Evolutionary conservation across 345 rosid genomes (phyloP).

Genomic region (Gossypium arboreum): DNA sequence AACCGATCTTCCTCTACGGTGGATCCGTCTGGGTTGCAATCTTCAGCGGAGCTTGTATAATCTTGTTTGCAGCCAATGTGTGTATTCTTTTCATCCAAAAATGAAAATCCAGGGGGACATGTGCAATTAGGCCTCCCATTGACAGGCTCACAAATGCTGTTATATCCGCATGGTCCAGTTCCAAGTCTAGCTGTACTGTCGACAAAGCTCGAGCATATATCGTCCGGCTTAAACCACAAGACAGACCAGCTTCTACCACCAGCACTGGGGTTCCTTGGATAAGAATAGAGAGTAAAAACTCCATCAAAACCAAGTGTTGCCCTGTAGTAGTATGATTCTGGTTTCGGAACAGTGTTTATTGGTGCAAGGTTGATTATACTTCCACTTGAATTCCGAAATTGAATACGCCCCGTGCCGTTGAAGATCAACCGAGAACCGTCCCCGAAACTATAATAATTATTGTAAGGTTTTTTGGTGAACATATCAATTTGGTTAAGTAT

Average conservation of each 20-base stretch:
- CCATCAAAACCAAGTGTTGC: constrained; percentile 16
- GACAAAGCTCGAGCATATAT: neutral
- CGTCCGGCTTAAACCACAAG: neutral
- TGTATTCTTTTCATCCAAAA: constrained; percentile 6
- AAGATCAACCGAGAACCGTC: constrained; percentile 4
- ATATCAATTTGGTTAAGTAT: constrained; percentile 12
- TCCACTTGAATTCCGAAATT: neutral
- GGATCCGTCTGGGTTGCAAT: constrained; percentile 8
- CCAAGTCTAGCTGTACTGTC: neutral
- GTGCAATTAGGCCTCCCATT: constrained; percentile 12
- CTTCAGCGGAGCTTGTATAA: constrained; percentile 7
- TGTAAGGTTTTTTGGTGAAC: constrained; percentile 1
- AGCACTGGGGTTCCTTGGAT: neutral
- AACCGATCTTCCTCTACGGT: neutral
- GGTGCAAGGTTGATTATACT: neutral
- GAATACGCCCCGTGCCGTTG: neutral
- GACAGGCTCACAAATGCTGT: constrained; percentile 6
- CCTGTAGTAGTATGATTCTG: constrained; percentile 13
- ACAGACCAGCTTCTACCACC: neutral
- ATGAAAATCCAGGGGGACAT: constrained; percentile 9
- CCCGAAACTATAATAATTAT: neutral
- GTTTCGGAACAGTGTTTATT: neutral
- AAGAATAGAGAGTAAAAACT: constrained; percentile 12
- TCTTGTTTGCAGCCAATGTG: constrained; percentile 12
- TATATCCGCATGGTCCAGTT: constrained; percentile 17